phyloP scores from a whole-genome alignment of 2,329 filamentous ascomycete genomes.

The Ophiostoma ips region DNA sequence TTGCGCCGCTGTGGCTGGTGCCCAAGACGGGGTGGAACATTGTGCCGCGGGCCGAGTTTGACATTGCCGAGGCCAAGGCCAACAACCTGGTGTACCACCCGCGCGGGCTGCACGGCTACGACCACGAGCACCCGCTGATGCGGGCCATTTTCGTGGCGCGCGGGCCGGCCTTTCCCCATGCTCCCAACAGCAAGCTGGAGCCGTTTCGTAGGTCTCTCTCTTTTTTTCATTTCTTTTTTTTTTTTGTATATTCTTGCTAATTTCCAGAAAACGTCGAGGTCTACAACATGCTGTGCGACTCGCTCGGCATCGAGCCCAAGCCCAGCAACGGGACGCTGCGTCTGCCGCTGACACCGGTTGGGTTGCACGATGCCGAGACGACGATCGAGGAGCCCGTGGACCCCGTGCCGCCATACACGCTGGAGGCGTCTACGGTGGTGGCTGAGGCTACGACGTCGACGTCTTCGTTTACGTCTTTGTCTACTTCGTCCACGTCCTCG shows the following conservation, averaged over 20 bases:
- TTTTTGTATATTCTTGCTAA: neutral
- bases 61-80: constrained; percentile 52
- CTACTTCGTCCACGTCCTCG: constrained; percentile 16
- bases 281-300: constrained; percentile 90
- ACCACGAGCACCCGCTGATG: constrained; percentile 91
- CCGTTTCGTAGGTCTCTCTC: constrained; percentile 51
- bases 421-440: neutral
- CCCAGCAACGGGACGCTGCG: constrained; percentile 82
- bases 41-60: constrained; percentile 64
- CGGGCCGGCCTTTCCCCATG: constrained; percentile 82
- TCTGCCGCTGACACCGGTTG: constrained; percentile 51
- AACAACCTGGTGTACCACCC: constrained; percentile 61
- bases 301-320: constrained; percentile 55
- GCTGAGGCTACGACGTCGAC: neutral
- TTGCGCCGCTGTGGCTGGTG: constrained; percentile 89
- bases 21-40: constrained; percentile 90
- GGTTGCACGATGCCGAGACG: constrained; percentile 42
- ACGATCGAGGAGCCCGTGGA: constrained; percentile 38
- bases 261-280: constrained; percentile 75
- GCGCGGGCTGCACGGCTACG: constrained; percentile 81
- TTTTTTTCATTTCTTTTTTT: no score
- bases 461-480: constrained; percentile 7
- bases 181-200: constrained; percentile 64
- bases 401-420: constrained; percentile 25
- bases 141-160: constrained; percentile 85